These are phyloP conservation scores for Lentinula lateritia DNA, from an alignment of 768 basidiomycete species.

Conservation along the genomic window DNA sequence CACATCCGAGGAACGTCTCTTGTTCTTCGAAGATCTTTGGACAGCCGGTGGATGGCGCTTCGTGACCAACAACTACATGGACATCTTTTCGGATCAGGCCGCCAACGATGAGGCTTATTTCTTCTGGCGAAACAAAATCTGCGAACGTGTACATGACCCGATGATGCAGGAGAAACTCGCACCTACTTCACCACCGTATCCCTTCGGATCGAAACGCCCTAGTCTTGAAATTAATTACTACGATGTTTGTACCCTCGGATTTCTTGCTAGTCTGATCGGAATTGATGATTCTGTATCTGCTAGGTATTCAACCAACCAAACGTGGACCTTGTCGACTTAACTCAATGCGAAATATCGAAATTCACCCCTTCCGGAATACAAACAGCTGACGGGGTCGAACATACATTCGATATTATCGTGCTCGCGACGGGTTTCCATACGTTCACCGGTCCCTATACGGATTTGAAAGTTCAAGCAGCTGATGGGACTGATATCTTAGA, in stretches of 20 bases:
- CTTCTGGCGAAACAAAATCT: conserved; percentile 21
- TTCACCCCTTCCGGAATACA: conserved; percentile 16
- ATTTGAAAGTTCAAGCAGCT: conserved; percentile 15
- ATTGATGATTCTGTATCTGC: not conserved
- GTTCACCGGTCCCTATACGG: conserved; percentile 17
- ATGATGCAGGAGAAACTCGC: conserved; percentile 19
- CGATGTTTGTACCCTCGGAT: not conserved
- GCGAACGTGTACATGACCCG: conserved; percentile 12
- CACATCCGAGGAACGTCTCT: conserved; percentile 16
- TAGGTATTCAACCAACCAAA: conserved; percentile 21
- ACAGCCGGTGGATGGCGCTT: conserved; percentile 16
- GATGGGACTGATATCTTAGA: conserved; percentile 15
- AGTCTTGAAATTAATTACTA: conserved; percentile 17
- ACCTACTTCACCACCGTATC: conserved; percentile 16
- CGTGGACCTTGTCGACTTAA: conserved; percentile 16
- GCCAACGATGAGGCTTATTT: conserved; percentile 17
- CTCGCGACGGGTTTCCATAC: conserved; percentile 21
- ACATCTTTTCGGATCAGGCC: conserved; percentile 12
- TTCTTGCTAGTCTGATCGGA: not conserved
- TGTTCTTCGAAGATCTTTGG: conserved; percentile 17
- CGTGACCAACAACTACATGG: conserved; percentile 13
- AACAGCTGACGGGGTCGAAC: conserved; percentile 14
- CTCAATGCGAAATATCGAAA: conserved; percentile 15
- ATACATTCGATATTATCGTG: conserved; percentile 17
- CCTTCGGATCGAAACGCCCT: conserved; percentile 20